phyloP scores from a whole-genome alignment of 2,329 filamentous ascomycete species.

The Botryotinia convoluta region DNA sequence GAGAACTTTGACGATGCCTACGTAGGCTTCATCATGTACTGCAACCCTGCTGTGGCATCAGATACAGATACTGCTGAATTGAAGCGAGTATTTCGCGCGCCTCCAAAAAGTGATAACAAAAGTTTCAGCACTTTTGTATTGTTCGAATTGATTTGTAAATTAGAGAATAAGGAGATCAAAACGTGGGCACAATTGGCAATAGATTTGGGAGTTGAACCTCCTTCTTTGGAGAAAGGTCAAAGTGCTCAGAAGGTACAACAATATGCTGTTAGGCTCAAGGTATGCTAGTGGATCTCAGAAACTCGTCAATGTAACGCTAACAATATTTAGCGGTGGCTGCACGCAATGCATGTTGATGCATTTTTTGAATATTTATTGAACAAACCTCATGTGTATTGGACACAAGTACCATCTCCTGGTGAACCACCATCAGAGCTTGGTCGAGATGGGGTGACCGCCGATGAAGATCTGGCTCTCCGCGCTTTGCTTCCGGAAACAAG shows the following conservation, averaged over 20 bases:
- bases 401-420: constrained; percentile 64
- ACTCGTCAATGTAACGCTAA: constrained; percentile 24
- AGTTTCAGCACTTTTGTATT: constrained; percentile 75
- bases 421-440: constrained; percentile 62
- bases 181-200: constrained; percentile 89
- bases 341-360: constrained; percentile 89
- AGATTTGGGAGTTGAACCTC: constrained; percentile 83
- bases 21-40: constrained; percentile 81
- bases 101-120: constrained; percentile 85
- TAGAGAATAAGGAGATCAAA: constrained; percentile 81
- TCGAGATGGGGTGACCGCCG: constrained; percentile 77
- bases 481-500: constrained; percentile 76
- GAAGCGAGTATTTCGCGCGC: constrained; percentile 71
- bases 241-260: constrained; percentile 93
- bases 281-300: constrained; percentile 42
- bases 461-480: constrained; percentile 85
- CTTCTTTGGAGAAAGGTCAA: constrained; percentile 77
- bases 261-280: constrained; percentile 89
- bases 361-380: constrained; percentile 89
- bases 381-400: constrained; percentile 77
- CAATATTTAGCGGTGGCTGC: constrained; percentile 77
- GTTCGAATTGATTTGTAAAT: constrained; percentile 73
- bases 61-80: constrained; percentile 68
- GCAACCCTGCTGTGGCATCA: constrained; percentile 77
- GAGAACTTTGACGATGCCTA: constrained; percentile 78